Evolutionary conservation across 495 filamentous ascomycete genomes (phyloP).

Genomic region (Cenococcum geophilum): DNA sequence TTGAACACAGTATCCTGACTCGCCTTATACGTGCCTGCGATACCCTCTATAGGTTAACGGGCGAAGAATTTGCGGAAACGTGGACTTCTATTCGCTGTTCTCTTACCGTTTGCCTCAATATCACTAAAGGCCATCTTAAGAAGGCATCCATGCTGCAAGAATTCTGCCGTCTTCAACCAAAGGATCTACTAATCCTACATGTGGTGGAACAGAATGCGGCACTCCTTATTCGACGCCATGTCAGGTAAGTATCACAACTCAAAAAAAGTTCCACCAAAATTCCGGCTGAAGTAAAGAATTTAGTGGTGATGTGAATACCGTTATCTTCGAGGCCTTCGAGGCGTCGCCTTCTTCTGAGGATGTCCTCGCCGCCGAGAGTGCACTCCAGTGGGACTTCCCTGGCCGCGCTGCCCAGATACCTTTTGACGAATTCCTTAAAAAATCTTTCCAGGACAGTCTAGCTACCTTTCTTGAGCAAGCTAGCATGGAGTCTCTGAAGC

Average conservation of each 20-base stretch:
- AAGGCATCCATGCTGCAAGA: conserved; percentile 30
- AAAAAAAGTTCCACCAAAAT: background rate
- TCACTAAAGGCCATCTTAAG: conserved; percentile 37
- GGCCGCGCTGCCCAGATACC: conserved; percentile 38
- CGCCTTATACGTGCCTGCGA: conserved; percentile 38
- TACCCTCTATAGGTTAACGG: conserved; percentile 24
- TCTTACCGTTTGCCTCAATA: conserved; percentile 32
- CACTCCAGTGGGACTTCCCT: conserved; percentile 44
- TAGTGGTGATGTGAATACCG: conserved; percentile 13
- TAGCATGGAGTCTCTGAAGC: conserved; percentile 47
- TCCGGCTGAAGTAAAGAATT: background rate
- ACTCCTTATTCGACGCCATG: conserved; percentile 43
- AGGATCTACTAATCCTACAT: conserved; percentile 43
- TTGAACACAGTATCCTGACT: conserved; percentile 38
- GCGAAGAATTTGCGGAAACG: conserved; percentile 12
- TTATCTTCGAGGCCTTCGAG: conserved; percentile 51
- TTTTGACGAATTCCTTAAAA: conserved; percentile 35
- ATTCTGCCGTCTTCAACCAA: conserved; percentile 35
- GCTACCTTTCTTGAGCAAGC: conserved; percentile 51
- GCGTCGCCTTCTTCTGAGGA: conserved; percentile 45
- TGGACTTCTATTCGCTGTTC: conserved; percentile 38
- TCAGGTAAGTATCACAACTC: conserved; percentile 36
- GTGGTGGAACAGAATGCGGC: conserved; percentile 52
- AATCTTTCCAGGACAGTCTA: conserved; percentile 43
- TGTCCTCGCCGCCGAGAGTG: conserved; percentile 39